Evolutionary conservation across 2,329 filamentous ascomycete genomes (phyloP), one percentile per base, ranked within the genome.

Genomic region (Pseudopyricularia cyperi): DNA sequence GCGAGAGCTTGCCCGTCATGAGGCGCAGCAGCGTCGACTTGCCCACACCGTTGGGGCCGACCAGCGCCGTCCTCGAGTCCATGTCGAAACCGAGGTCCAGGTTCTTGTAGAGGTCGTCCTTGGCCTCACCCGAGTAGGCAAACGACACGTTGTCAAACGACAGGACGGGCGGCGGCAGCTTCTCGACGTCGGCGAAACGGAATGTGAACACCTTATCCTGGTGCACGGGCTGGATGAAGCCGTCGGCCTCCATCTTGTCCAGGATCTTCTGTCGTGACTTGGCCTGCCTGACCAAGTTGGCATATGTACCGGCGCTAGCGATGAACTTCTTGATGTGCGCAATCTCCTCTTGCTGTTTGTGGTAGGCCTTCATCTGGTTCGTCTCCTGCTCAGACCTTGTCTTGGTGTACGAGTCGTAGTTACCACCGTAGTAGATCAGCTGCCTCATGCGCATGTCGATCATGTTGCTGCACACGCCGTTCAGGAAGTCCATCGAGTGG

Each of bases 291-390:
- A 98, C 93, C 76, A 98, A 79, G 77, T 98, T 98, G 80, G 94
- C 93, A 66, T 98, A 98, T 55, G 93, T 98, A 90, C 94, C 93
- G 53, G 93, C 93, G 56, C 91, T 96, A 65, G 94, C 93, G 68
- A 98, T 98, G 79, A 98, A 98, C 75, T 97, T 96, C 79, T 98
- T 97, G 79, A 98, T 98, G 77, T 98, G 94, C 61, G 83, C 80
- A 69, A 98, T 98, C 76, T 98, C 93, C 57, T 98, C 93, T 68
- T 98, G 93, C 70, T 98, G 93, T 79, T 98, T 98, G 69, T 87
- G 78, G 76, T 98, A 98, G 57, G 93, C 93, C 79, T 97, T 98
- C 82, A 87, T 89, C 77, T 98, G 93, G 76, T 98, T 98, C 70
- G 84, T 83, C 73, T 98, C 93, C 71, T 96, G 86, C 72, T 98